Base-by-base conservation (phyloP, 116 monocot genomes). In the Iris pallida region DNA sequence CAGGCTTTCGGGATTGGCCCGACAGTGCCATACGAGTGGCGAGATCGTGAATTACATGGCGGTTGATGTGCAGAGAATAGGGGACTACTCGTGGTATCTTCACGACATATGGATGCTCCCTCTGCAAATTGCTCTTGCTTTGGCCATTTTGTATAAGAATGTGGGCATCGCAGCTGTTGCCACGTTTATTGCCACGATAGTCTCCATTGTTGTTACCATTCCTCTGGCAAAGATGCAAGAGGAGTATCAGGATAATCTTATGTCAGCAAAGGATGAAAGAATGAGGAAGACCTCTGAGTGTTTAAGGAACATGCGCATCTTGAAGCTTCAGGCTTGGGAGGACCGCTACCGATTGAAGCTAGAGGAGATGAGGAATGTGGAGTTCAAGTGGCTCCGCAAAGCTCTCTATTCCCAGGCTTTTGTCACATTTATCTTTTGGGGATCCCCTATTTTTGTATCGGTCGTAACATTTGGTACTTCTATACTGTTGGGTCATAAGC, bases 41-140 rank as follows among this genome's bases (percentile, higher is more conserved):
- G 98, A 98, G 80, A 88, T 98, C 72, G 93, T 98, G 53, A 98
- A 98, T 59, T 98, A 98, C 77, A 98, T 98, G 93, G 93, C 98
- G 9, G 98, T 98, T n/a, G 98, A 98, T 68, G 98, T 98, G 66
- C 93, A 98, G 61, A 83, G 93, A 71, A 73, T 98, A n/a, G 93
- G 93, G 5, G 98, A 98, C 15, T 98, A 84, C 62, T 77, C 93
- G 20, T 98, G 98, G 98, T 90, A 98, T 65, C 81, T 98, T 14
- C 98, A 98, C 66, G 98, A 98, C 55, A 88, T 90, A 48, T 98
- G 93, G 98, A 88, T 98, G 88, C 90, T 98, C 20, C 98, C 98
- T 13, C 41, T 98, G 60, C 98, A 98, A 69, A 93, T 98, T 18
- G 56, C 85, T 68, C 86, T 98, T 40, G 98, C 98, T 53, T 6